These are phyloP conservation scores for Erythrobasidium yunnanense DNA, from an alignment of 768 basidiomycete species.

Conservation along the genomic window DNA sequence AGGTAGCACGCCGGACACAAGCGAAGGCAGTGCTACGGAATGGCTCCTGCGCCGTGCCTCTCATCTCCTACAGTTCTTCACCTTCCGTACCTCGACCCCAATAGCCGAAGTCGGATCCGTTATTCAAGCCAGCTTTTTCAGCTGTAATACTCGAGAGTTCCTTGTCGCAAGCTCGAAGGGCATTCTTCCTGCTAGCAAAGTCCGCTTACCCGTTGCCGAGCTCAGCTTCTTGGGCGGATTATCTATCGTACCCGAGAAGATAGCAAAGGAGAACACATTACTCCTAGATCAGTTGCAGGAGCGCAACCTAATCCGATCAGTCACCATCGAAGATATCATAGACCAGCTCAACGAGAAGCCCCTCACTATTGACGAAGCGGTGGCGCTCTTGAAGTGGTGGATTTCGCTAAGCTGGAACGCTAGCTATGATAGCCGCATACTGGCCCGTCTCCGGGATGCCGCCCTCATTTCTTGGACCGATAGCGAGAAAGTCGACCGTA, in stretches of 20 bases:
- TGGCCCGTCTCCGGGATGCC: slow-evolving; percentile 56
- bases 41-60: slow-evolving; percentile 55
- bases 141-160: slow-evolving; percentile 51
- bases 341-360: slow-evolving; percentile 61
- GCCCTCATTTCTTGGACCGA: slow-evolving; percentile 49
- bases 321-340: slow-evolving; percentile 73
- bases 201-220: slow-evolving; percentile 62
- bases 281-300: slow-evolving; percentile 56
- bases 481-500: slow-evolving; percentile 44
- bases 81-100: slow-evolving; percentile 77
- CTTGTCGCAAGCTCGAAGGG: slow-evolving; percentile 67
- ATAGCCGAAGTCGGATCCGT: slow-evolving; percentile 61
- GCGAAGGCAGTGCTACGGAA: not conserved
- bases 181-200: slow-evolving; percentile 54
- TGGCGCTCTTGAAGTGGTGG: slow-evolving; percentile 87
- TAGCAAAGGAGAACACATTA: slow-evolving; percentile 50
- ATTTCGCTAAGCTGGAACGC: slow-evolving; percentile 45
- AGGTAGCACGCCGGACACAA: not conserved
- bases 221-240: slow-evolving; percentile 70
- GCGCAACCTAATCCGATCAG: slow-evolving; percentile 57
- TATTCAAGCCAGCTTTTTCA: slow-evolving; percentile 70
- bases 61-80: slow-evolving; percentile 79
- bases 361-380: slow-evolving; percentile 59
- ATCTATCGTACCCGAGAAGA: slow-evolving; percentile 58
- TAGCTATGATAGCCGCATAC: slow-evolving; percentile 44